phyloP scores from a whole-genome alignment of 805 yeast genomes.

The Candida sithepensis region DNA sequence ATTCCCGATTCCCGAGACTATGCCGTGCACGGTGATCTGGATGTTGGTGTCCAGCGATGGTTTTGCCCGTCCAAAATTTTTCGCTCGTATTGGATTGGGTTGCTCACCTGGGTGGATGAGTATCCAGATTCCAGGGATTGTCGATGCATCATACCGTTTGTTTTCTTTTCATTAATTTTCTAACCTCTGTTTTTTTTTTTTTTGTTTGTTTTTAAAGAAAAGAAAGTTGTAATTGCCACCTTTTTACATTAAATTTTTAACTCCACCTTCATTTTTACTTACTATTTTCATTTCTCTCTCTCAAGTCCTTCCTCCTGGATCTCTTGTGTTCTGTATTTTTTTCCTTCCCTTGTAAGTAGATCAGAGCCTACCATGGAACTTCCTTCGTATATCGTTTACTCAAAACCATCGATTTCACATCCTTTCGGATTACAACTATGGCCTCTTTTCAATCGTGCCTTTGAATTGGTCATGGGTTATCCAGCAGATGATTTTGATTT shows the following conservation, averaged over 20 bases:
- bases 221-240: too few species aligned
- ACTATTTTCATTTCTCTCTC: too few species aligned
- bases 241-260: too few species aligned
- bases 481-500: constrained; percentile 68
- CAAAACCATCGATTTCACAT: constrained; percentile 24
- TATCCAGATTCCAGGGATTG: too few species aligned
- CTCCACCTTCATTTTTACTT: too few species aligned
- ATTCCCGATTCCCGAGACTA: too few species aligned
- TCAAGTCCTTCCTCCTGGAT: neutral
- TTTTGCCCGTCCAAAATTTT: neutral
- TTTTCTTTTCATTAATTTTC: neutral
- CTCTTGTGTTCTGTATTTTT: neutral
- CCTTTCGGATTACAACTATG: constrained; percentile 62
- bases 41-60: too few species aligned
- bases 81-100: neutral
- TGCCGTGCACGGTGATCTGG: too few species aligned
- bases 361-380: constrained; percentile 1
- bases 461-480: constrained; percentile 44
- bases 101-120: neutral
- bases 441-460: constrained; percentile 58
- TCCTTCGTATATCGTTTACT: constrained; percentile 25
- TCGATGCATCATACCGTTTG: too few species aligned
- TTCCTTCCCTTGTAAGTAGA: neutral
- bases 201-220: too few species aligned
- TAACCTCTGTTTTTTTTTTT: neutral